These are phyloP conservation scores for Boletellus emodensis DNA, from an alignment of 768 basidiomycete genomes.

Conservation along the genomic window DNA sequence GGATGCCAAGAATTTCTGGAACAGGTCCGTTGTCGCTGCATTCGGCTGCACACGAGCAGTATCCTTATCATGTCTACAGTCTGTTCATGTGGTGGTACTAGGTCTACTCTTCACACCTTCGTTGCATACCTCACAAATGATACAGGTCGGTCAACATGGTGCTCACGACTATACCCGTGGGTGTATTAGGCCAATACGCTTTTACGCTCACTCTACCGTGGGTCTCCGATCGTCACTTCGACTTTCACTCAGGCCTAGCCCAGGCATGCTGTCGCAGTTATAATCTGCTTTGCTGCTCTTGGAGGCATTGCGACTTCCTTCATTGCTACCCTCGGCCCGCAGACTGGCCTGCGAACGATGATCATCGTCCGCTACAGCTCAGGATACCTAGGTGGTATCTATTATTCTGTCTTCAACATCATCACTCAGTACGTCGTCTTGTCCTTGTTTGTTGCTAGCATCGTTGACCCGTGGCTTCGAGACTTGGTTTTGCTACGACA, in stretches of 20 bases:
- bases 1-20: conserved; percentile 42
- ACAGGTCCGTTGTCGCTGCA: conserved; percentile 32
- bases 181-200: conserved; percentile 44
- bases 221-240: conserved; percentile 12
- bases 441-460: neutral
- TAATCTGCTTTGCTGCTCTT: conserved; percentile 43
- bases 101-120: neutral
- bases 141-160: conserved; percentile 46
- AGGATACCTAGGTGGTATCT: conserved; percentile 46
- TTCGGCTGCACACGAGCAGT: neutral
- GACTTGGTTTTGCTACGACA: conserved; percentile 45
- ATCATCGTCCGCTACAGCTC: conserved; percentile 46
- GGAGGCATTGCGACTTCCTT: conserved; percentile 43
- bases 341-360: conserved; percentile 53
- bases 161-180: conserved; percentile 47
- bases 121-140: neutral
- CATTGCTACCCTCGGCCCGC: conserved; percentile 51
- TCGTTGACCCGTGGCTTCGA: conserved; percentile 8
- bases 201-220: conserved; percentile 47
- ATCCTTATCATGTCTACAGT: conserved; percentile 21
- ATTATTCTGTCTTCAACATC: conserved; percentile 52
- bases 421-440: conserved; percentile 38
- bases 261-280: conserved; percentile 44
- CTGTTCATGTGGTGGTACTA: conserved; percentile 47
- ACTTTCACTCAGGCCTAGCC: neutral